These are phyloP conservation scores for Tulasnella sp. DNA, from an alignment of 768 basidiomycete genomes.

Conservation along the genomic window DNA sequence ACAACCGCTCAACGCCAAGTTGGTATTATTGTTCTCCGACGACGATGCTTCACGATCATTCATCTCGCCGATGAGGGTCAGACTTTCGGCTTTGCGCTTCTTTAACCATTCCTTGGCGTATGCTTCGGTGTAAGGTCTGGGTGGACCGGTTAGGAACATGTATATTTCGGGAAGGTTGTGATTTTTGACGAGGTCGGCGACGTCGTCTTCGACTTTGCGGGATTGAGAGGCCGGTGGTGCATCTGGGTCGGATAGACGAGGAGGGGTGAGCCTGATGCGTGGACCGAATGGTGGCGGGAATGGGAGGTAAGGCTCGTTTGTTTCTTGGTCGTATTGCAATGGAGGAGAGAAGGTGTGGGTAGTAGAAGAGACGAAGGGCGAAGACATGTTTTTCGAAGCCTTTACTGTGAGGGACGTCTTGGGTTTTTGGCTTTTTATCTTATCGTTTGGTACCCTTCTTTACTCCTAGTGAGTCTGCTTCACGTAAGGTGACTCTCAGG, in stretches of 20 bases:
- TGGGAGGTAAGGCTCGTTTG: constrained; percentile 54
- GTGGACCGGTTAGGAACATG: constrained; percentile 46
- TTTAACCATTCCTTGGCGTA: constrained; percentile 43
- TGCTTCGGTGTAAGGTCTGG: constrained; percentile 50
- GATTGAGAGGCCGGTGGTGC: too few relatives aligned
- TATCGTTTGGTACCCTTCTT: background rate
- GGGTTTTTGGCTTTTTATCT: background rate
- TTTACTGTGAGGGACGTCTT: too few relatives aligned
- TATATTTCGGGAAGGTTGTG: constrained; percentile 52
- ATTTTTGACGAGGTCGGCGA: constrained; percentile 37
- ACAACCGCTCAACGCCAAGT: constrained; percentile 41
- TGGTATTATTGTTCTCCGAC: too few relatives aligned
- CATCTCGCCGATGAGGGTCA: constrained; percentile 37
- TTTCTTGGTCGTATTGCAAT: constrained; percentile 29
- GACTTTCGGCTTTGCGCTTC: constrained; percentile 34
- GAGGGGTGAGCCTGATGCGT: constrained; percentile 57
- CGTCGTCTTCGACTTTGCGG: constrained; percentile 37
- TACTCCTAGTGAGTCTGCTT: background rate
- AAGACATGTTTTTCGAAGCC: background rate
- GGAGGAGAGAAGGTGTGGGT: constrained; percentile 2
- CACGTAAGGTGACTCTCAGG: background rate
- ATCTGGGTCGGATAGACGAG: constrained; percentile 37
- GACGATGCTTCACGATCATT: background rate
- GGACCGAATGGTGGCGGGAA: constrained; percentile 46
- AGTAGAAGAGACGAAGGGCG: background rate